Percentiles rank a stretch among this genome's conserved stretches.
phyloP scores from a whole-genome alignment of 108 stramenopile genomes.

The Fistulifera solaris region DNA sequence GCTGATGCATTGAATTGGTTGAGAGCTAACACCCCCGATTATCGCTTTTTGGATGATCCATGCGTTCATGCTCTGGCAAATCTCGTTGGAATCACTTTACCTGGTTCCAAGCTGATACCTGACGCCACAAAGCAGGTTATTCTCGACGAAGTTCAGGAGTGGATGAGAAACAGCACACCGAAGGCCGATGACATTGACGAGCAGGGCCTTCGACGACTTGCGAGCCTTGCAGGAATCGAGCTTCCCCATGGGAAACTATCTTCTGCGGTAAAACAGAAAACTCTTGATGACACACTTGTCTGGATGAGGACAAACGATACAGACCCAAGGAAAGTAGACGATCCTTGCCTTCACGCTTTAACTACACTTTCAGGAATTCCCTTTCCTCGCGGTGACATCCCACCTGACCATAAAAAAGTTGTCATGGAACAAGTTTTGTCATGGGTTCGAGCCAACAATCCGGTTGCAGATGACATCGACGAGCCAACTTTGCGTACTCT shows the following conservation, averaged over 20 bases:
- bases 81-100: constrained; percentile 6
- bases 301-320: constrained; percentile 6
- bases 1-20: constrained; percentile 22
- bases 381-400: constrained; percentile 12
- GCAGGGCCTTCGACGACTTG: neutral
- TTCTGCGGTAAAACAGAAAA: neutral
- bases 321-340: constrained; percentile 2
- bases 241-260: constrained; percentile 2
- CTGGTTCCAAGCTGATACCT: constrained; percentile 7
- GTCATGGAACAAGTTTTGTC: constrained; percentile 21
- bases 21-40: neutral
- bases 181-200: constrained; percentile 15
- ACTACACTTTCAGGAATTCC: constrained; percentile 7
- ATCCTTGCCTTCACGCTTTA: neutral
- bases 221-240: constrained; percentile 2
- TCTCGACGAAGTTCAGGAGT: constrained; percentile 13
- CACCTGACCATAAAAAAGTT: constrained; percentile 13
- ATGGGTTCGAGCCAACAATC: constrained; percentile 21
- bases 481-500: constrained; percentile 3
- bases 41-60: constrained; percentile 6
- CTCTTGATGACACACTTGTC: constrained; percentile 2
- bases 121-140: constrained; percentile 13
- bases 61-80: constrained; percentile 4
- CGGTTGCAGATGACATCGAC: neutral
- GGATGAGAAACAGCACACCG: constrained; percentile 20